These are phyloP conservation scores for Pseudocercospora eumusae DNA, from an alignment of 2,329 filamentous ascomycete species.

Conservation along the genomic window DNA sequence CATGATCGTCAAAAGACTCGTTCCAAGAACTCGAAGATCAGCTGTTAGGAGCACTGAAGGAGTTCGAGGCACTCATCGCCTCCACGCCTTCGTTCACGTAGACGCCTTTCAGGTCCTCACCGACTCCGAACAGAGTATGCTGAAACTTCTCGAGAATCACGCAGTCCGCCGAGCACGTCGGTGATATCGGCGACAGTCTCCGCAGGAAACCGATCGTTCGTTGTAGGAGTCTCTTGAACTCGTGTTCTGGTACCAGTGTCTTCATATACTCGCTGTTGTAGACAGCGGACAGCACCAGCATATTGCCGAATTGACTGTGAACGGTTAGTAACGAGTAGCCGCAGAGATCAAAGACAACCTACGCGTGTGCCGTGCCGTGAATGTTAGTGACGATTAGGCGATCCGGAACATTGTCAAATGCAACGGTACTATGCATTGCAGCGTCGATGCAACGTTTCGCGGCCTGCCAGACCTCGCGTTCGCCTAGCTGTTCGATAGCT, in stretches of 20 bases:
- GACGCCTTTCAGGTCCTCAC: constrained; percentile 24
- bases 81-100: constrained; percentile 33
- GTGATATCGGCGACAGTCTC: constrained; percentile 69
- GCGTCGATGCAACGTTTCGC: constrained; percentile 63
- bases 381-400: constrained; percentile 86
- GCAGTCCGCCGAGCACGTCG: constrained; percentile 72
- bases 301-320: constrained; percentile 89
- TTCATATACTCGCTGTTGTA: constrained; percentile 61
- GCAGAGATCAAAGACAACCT: constrained; percentile 51
- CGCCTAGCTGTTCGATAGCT: constrained; percentile 37
- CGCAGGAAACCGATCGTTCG: constrained; percentile 77
- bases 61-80: constrained; percentile 29
- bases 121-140: constrained; percentile 36
- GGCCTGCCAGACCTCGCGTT: constrained; percentile 35
- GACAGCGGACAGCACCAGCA: constrained; percentile 83
- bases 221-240: constrained; percentile 62
- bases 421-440: constrained; percentile 79
- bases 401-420: constrained; percentile 72
- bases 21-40: background rate
- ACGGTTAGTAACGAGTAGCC: constrained; percentile 31
- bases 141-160: constrained; percentile 65
- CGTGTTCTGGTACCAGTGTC: constrained; percentile 57
- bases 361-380: constrained; percentile 94
- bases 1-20: background rate
- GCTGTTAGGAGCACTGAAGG: constrained; percentile 25